Evolutionary conservation across 169 alveolate species (phyloP).

Genomic region (Plasmodium berghei): DNA sequence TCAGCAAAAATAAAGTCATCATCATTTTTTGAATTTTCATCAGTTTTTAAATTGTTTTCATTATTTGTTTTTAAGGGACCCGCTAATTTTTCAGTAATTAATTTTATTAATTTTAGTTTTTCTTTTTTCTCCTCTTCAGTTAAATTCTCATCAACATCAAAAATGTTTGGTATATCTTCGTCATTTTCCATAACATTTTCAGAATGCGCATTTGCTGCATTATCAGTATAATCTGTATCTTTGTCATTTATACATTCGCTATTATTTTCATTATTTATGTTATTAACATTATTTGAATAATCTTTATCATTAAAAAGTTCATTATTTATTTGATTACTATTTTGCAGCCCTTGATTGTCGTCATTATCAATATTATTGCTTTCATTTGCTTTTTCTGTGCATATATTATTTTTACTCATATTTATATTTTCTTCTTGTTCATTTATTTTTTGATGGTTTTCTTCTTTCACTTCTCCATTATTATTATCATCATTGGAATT

Average conservation of each 20-base stretch:
- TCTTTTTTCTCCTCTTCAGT: slow-evolving; percentile 71
- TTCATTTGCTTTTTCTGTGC: not conserved
- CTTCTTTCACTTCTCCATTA: no score
- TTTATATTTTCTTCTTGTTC: slow-evolving; percentile 3
- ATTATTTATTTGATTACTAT: not conserved
- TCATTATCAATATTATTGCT: not conserved
- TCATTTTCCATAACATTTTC: slow-evolving; percentile 59
- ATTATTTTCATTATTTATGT: not conserved
- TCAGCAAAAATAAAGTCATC: slow-evolving; percentile 78
- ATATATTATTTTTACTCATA: not conserved
- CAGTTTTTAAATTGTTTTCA: slow-evolving; percentile 11
- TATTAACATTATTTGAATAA: slow-evolving; percentile 1
- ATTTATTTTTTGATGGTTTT: not conserved
- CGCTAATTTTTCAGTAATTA: slow-evolving; percentile 73
- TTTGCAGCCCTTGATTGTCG: not conserved
- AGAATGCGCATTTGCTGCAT: slow-evolving; percentile 10
- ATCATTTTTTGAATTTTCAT: not conserved
- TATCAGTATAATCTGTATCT: not conserved
- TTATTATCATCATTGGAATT: no score
- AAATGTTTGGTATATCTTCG: slow-evolving; percentile 68
- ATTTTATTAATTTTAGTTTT: slow-evolving; percentile 52
- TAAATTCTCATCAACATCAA: slow-evolving; percentile 75
- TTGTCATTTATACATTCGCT: slow-evolving; percentile 2
- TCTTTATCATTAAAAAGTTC: not conserved
- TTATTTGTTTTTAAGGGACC: slow-evolving; percentile 54